Base-by-base conservation (phyloP, 2,329 filamentous ascomycete genomes). In the Blumeria graminis region DNA sequence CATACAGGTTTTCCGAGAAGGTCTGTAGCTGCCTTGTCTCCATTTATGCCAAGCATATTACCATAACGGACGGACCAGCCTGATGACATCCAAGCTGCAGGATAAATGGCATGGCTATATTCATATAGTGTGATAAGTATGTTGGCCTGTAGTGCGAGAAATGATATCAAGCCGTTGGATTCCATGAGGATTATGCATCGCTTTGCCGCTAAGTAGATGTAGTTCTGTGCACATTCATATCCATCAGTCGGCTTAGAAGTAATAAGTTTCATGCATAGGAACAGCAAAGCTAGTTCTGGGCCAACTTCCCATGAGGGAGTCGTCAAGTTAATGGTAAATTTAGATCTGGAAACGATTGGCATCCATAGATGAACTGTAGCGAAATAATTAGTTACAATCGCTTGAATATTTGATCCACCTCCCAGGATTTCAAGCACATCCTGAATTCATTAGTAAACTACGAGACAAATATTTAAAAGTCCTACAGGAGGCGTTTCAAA, bases 241-340 rank as follows among this genome's bases (percentile, higher is more conserved):
- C 66, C 68, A 52, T 69, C 66, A 18, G 63, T 61, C 3, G 69
- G 65, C 36, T 64, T 64, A 28, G 65, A 68, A 18, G 63, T 69
- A 28, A 71, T 65, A 13, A 75, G 68, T 61, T 71, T 72, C 71
- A 75, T 74, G n/a, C 69, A 68, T 34, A 75, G 63, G 58, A 73
- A 72, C 13, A 75, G 65, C 38, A 74, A 64, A 39, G 71, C 71
- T 18, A 73, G 64, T 59, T 74, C 72, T 1, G 71, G 67, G 14
- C 71, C 71, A 46, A 67, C 68, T 58, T 73, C 70, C 63, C 69
- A 69, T 4, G 69, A 56, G 10, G 70, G 67, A 55, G 70, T 69
- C 8, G 66, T 64, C 33, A 72, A 65, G 48, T 69, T 69, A 56
- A 59, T 58, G 38, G 58, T 61, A 59, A 75, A 65, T 22, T 71